These are phyloP conservation scores for Suillus decipiens DNA, from an alignment of 768 basidiomycete genomes.

Conservation along the genomic window DNA sequence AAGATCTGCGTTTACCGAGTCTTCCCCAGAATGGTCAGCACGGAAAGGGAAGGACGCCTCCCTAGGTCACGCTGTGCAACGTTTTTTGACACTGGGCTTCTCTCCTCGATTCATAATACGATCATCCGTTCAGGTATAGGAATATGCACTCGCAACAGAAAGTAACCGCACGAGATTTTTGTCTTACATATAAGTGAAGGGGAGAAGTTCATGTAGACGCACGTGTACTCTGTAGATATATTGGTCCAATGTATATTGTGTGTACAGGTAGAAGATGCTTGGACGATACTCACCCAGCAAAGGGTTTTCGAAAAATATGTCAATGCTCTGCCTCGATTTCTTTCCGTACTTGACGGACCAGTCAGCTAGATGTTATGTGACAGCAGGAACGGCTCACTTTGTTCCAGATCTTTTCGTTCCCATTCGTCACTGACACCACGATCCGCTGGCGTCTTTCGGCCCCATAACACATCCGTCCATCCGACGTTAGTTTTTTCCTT, in stretches of 20 bases:
- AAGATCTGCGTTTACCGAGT: neutral
- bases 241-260: neutral
- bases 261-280: neutral
- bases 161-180: neutral
- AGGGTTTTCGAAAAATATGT: neutral
- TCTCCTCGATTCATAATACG: neutral
- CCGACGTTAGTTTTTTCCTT: constrained; percentile 28
- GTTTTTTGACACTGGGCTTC: neutral
- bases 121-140: neutral
- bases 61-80: neutral
- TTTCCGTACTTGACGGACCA: constrained; percentile 12
- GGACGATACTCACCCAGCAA: neutral
- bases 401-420: constrained; percentile 41
- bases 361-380: neutral
- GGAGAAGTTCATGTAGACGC: neutral
- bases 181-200: neutral
- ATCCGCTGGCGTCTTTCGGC: constrained; percentile 25
- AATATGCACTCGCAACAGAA: neutral
- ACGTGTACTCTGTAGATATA: neutral
- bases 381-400: constrained; percentile 32
- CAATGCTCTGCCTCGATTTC: constrained; percentile 10
- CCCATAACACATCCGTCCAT: constrained; percentile 58
- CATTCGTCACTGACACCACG: constrained; percentile 32
- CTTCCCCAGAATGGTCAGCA: neutral
- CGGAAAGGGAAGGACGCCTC: neutral